Conservation (phyloP, 2,329 filamentous ascomycete species). For the Blumeriella jaapii region DNA sequence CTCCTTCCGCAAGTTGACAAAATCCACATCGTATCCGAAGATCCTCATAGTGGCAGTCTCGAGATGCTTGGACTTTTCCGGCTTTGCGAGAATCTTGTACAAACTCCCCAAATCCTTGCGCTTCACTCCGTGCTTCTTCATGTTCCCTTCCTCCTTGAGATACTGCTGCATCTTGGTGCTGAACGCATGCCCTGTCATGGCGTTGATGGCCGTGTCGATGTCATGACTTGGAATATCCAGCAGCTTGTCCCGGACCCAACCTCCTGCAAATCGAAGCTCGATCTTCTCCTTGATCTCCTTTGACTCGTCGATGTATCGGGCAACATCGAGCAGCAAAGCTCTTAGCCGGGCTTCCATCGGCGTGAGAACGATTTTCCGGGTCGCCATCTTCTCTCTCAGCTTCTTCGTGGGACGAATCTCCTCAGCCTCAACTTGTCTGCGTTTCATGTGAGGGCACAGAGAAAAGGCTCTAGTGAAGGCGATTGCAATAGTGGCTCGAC, state of each 20-base stretch:
- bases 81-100: constrained; percentile 84
- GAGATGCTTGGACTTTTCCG: constrained; percentile 91
- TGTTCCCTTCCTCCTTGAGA: constrained; percentile 47
- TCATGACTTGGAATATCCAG: constrained; percentile 63
- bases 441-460: constrained; percentile 21
- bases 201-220: constrained; percentile 77
- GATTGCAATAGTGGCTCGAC: constrained; percentile 17
- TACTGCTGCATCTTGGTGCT: constrained; percentile 58
- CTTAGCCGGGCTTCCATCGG: constrained; percentile 61
- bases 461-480: constrained; percentile 10
- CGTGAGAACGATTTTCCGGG: constrained; percentile 43
- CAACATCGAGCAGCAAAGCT: constrained; percentile 72
- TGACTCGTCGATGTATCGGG: constrained; percentile 49
- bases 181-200: constrained; percentile 71
- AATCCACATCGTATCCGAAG: constrained; percentile 78
- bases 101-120: constrained; percentile 57
- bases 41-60: constrained; percentile 83
- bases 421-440: constrained; percentile 27
- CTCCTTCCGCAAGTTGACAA: constrained; percentile 90
- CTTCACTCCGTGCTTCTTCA: constrained; percentile 47
- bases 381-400: constrained; percentile 17
- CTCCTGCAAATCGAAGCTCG: constrained; percentile 68
- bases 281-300: constrained; percentile 41
- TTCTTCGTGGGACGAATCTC: constrained; percentile 11
- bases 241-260: constrained; percentile 80